Percentiles rank a stretch among this genome's conserved stretches.
Evolutionary conservation across 257 asterid genomes (phyloP).

Genomic region (Solanum gracilifrons): DNA sequence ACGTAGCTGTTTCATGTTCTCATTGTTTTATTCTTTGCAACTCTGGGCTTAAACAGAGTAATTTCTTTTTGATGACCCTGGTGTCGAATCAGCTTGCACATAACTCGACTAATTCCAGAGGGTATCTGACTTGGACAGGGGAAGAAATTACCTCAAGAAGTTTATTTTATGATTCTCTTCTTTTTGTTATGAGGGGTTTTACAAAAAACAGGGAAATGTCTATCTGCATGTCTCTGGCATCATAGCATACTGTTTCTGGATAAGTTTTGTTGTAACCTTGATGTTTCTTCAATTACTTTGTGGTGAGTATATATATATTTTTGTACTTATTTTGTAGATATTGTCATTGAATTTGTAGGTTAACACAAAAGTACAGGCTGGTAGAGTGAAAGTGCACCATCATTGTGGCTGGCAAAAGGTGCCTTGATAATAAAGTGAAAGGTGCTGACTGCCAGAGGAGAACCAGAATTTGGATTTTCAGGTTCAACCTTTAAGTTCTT

Average conservation of each 20-base stretch:
- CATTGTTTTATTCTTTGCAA: not conserved
- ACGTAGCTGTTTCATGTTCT: not conserved
- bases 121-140: not conserved
- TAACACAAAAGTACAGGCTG: not conserved
- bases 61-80: not conserved
- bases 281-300: not conserved
- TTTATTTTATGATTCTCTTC: not conserved
- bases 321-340: not conserved
- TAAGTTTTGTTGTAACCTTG: not conserved
- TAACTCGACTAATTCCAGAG: not conserved
- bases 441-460: not conserved
- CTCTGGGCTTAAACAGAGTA: not conserved
- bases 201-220: not conserved
- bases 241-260: not conserved
- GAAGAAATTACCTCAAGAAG: not conserved
- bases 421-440: not conserved
- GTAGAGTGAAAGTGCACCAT: not conserved
- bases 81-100: not conserved
- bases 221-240: not conserved
- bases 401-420: not conserved
- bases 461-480: not conserved
- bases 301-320: not conserved
- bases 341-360: not conserved
- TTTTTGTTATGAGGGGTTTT: not conserved
- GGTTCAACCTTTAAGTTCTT: not conserved